phyloP scores from a whole-genome alignment of 2,329 filamentous ascomycete species.

The Aspergillus sclerotialis region DNA sequence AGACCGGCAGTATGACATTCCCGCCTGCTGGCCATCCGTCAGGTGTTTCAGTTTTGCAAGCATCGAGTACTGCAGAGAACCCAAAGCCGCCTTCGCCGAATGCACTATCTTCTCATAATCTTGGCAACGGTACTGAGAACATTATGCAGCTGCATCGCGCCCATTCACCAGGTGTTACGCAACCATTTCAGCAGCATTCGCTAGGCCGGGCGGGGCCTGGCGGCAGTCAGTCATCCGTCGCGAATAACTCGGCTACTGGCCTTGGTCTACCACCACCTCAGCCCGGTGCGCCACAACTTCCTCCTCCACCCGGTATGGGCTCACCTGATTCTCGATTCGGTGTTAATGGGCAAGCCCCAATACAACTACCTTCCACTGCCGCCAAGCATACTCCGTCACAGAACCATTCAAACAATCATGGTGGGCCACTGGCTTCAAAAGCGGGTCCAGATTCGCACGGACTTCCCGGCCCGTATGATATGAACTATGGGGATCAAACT shows the following conservation, averaged over 20 bases:
- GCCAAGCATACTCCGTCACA: constrained; percentile 29
- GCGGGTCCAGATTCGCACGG: constrained; percentile 17
- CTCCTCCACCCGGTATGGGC: constrained; percentile 35
- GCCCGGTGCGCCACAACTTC: constrained; percentile 36
- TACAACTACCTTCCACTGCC: constrained; percentile 25
- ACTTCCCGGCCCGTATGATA: constrained; percentile 12
- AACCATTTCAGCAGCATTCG: constrained; percentile 34
- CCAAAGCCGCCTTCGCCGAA: constrained; percentile 66
- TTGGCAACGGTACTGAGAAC: constrained; percentile 27
- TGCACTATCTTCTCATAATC: constrained; percentile 31
- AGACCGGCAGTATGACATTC: constrained; percentile 32
- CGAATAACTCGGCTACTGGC: constrained; percentile 17
- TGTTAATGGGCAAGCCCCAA: constrained; percentile 32
- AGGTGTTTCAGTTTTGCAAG: constrained; percentile 59
- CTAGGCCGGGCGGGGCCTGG: constrained; percentile 20
- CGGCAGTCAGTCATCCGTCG: constrained; percentile 12
- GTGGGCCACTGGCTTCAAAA: constrained; percentile 18
- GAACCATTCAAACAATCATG: constrained; percentile 28
- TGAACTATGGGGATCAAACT: constrained; percentile 19
- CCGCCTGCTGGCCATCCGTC: constrained; percentile 32
- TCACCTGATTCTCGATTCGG: constrained; percentile 38
- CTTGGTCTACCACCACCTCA: constrained; percentile 32
- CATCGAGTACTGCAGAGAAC: constrained; percentile 73
- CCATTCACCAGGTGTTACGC: constrained; percentile 37
- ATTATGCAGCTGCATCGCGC: constrained; percentile 31